These are phyloP conservation scores for Gelatoporia subvermispora DNA, from an alignment of 768 basidiomycete species.

Conservation along the genomic window DNA sequence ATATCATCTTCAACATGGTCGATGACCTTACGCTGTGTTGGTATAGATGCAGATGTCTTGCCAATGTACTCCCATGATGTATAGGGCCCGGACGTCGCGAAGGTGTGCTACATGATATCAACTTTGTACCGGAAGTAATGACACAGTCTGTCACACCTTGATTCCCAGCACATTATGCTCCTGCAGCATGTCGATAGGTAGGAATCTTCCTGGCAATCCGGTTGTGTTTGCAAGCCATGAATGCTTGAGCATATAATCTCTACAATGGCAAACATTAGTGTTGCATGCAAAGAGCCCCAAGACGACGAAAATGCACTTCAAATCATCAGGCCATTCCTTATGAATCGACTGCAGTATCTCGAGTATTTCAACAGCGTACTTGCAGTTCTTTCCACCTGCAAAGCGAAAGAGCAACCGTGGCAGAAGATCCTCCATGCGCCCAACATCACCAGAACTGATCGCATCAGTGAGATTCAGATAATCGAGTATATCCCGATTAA, in stretches of 20 bases:
- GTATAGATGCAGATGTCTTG: background rate
- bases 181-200: conserved; percentile 28
- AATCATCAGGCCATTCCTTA: conserved; percentile 21
- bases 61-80: conserved; percentile 9
- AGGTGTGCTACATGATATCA: conserved; percentile 2
- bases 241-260: conserved; percentile 2
- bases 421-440: conserved; percentile 19
- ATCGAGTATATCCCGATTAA: conserved; percentile 30
- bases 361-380: conserved; percentile 23
- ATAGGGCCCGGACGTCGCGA: conserved; percentile 5
- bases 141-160: conserved; percentile 22
- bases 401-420: conserved; percentile 23
- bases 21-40: background rate
- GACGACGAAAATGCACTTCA: conserved; percentile 12
- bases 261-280: background rate
- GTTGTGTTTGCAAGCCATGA: conserved; percentile 15
- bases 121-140: background rate
- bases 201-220: conserved; percentile 19
- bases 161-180: conserved; percentile 35
- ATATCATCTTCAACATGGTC: background rate
- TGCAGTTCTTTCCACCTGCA: conserved; percentile 20
- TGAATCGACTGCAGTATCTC: conserved; percentile 25
- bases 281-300: too few species aligned
- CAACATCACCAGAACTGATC: conserved; percentile 29
- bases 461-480: conserved; percentile 33